Evolutionary conservation across 2,329 filamentous ascomycete species (phyloP).

Genomic region (Nemania abortiva): DNA sequence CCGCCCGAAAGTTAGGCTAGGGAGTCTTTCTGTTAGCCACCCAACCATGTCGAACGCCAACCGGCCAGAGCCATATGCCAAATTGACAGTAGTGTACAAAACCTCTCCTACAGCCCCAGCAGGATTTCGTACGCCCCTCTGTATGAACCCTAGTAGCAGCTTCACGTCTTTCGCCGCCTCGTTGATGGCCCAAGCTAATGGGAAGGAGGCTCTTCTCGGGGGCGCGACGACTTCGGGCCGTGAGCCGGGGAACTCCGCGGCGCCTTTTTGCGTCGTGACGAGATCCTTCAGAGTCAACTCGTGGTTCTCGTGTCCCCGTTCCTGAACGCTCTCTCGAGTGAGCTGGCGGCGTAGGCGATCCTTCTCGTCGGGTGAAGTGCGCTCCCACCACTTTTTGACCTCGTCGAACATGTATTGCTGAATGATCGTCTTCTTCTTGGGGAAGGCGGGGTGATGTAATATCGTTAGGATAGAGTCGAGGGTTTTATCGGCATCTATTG

Average conservation of each 20-base stretch:
- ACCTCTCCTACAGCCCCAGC: constrained; percentile 33
- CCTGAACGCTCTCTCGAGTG: constrained; percentile 47
- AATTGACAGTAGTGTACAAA: constrained; percentile 26
- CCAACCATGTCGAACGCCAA: constrained; percentile 29
- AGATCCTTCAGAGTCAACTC: constrained; percentile 47
- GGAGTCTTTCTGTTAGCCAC: constrained; percentile 32
- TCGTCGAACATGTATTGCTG: constrained; percentile 75
- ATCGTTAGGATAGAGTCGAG: constrained; percentile 71
- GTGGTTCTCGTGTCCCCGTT: constrained; percentile 49
- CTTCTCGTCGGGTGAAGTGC: constrained; percentile 39
- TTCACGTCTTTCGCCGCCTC: constrained; percentile 39
- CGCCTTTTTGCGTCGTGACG: constrained; percentile 42
- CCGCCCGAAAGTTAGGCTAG: constrained; percentile 7
- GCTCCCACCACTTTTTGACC: constrained; percentile 69
- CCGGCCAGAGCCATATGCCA: constrained; percentile 33
- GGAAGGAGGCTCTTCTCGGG: constrained; percentile 46
- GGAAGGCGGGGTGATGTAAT: constrained; percentile 76
- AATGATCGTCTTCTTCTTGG: constrained; percentile 62
- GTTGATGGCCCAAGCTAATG: constrained; percentile 43
- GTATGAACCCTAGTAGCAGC: constrained; percentile 31
- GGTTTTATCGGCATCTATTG: constrained; percentile 71
- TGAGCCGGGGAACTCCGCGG: constrained; percentile 49
- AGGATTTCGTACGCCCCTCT: constrained; percentile 38
- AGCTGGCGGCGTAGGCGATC: constrained; percentile 44
- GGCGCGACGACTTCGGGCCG: constrained; percentile 45